Conservation (phyloP, 2,329 filamentous ascomycete genomes). For the Trichoderma sp. region DNA sequence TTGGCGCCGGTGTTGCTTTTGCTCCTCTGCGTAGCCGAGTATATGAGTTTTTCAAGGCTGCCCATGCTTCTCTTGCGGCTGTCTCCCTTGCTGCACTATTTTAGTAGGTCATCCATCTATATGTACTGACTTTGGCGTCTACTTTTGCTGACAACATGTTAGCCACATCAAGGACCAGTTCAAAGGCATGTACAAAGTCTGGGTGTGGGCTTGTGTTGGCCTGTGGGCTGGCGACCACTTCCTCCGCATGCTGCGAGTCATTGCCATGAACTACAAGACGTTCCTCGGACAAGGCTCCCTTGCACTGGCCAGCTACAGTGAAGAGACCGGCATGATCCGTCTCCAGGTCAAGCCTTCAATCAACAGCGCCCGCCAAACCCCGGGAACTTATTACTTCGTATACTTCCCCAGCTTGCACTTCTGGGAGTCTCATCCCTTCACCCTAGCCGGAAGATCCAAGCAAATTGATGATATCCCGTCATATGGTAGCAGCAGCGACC, state of each 20-base stretch:
- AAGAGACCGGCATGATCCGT: constrained; percentile 36
- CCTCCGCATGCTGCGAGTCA: constrained; percentile 39
- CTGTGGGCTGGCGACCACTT: constrained; percentile 46
- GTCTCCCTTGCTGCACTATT: constrained; percentile 44
- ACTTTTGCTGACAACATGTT: background rate
- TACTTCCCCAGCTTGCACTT: constrained; percentile 34
- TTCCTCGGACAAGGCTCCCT: constrained; percentile 31
- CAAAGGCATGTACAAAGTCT: constrained; percentile 22
- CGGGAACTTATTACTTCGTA: constrained; percentile 42
- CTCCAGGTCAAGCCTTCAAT: constrained; percentile 32
- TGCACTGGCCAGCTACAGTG: constrained; percentile 33
- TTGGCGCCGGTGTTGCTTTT: constrained; percentile 12
- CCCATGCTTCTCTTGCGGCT: constrained; percentile 46
- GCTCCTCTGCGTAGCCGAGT: constrained; percentile 23
- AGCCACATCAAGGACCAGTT: constrained; percentile 24
- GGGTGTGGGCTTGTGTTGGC: constrained; percentile 39
- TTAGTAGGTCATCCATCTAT: constrained; percentile 37
- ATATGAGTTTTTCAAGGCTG: constrained; percentile 44
- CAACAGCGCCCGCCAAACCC: constrained; percentile 29
- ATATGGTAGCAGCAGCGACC: constrained; percentile 12
- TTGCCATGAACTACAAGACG: constrained; percentile 31
- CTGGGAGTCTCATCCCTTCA: constrained; percentile 45
- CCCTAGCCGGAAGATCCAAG: constrained; percentile 30
- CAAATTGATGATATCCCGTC: background rate
- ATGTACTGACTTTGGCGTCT: background rate